Percentiles rank a stretch among this genome's conserved stretches.
Conservation (phyloP, 108 stramenopile species). For the Pseudonitzschia pungens region DNA sequence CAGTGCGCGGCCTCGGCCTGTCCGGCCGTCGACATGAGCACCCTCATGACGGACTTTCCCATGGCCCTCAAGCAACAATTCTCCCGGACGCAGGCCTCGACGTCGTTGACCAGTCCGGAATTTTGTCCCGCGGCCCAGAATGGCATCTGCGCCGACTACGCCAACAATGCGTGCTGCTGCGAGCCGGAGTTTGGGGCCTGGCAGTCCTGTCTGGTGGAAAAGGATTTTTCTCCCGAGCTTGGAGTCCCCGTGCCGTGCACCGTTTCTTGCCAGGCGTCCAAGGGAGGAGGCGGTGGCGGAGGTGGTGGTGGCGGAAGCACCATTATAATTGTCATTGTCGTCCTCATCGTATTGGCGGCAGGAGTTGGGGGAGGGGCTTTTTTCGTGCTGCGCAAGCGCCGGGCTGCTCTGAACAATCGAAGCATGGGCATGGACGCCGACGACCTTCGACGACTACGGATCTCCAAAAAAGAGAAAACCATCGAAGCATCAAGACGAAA, state of each 20-base stretch:
- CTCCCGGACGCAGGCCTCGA: background rate
- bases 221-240: background rate
- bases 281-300: background rate
- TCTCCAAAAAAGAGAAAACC: too few relatives aligned
- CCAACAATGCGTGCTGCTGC: conserved; percentile 1
- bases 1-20: background rate
- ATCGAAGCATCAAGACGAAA: background rate
- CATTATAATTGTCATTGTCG: background rate
- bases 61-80: background rate
- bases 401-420: background rate
- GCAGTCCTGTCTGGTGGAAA: conserved; percentile 6
- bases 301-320: background rate
- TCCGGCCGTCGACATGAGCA: background rate
- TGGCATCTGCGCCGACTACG: background rate
- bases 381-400: background rate
- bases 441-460: background rate
- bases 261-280: background rate
- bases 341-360: background rate
- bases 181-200: background rate
- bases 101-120: background rate
- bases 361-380: background rate
- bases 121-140: background rate
- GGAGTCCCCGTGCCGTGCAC: background rate
- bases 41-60: background rate
- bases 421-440: background rate